Percentiles rank a stretch among this genome's conserved stretches.
Conservation (phyloP, 768 basidiomycete genomes). For the Panaeolus cyanescens region DNA sequence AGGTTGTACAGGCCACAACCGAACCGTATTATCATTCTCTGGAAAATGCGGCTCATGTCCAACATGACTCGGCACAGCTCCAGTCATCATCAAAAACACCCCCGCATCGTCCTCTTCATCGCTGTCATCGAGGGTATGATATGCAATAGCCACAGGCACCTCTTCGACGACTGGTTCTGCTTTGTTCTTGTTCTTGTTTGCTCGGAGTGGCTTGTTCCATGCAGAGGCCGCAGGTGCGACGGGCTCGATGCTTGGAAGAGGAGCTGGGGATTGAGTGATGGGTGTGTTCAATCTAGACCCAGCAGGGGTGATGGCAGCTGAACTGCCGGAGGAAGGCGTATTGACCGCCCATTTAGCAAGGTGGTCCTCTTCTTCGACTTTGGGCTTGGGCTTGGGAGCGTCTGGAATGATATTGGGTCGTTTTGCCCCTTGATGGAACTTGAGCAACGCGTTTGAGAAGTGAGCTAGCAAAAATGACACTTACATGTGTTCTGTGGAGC, state of each 20-base stretch:
- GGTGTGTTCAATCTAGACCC: neutral
- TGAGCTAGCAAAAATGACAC: neutral
- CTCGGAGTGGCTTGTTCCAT: neutral
- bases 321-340: conserved; percentile 3
- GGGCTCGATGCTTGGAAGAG: neutral
- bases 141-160: neutral
- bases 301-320: neutral
- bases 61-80: neutral
- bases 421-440: conserved; percentile 2
- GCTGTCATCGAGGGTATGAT: neutral
- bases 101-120: neutral
- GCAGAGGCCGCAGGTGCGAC: neutral
- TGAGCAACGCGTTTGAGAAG: neutral
- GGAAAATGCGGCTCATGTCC: neutral
- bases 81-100: neutral
- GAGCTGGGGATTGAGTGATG: neutral
- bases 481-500: conserved; percentile 7
- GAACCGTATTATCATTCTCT: neutral
- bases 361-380: neutral
- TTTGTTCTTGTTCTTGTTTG: neutral
- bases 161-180: neutral
- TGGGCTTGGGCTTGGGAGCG: neutral
- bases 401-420: conserved; percentile 8
- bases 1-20: neutral
- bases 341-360: neutral